These are phyloP conservation scores for Tuber microsphaerosporum DNA, from an alignment of 495 filamentous ascomycete genomes.

Conservation along the genomic window DNA sequence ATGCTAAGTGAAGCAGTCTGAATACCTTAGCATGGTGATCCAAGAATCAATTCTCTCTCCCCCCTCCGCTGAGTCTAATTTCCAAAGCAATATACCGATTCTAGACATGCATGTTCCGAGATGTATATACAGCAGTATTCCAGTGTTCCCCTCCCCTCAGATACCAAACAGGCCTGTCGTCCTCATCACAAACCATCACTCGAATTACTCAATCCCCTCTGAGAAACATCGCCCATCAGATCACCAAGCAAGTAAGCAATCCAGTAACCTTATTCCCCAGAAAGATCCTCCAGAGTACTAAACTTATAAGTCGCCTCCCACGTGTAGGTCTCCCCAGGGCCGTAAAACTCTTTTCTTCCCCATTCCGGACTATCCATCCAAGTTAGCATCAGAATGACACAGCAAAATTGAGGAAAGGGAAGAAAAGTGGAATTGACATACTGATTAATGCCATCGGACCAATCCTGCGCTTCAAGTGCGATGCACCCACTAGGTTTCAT, in stretches of 20 bases:
- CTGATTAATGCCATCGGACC: conserved; percentile 73
- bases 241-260: too few relatives aligned
- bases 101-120: too few relatives aligned
- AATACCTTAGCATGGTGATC: too few relatives aligned
- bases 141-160: neutral
- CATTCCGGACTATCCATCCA: conserved; percentile 31
- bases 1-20: too few relatives aligned
- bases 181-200: neutral
- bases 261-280: too few relatives aligned
- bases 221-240: neutral
- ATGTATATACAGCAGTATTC: too few relatives aligned
- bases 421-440: conserved; percentile 42
- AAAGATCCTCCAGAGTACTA: conserved; percentile 17
- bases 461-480: conserved; percentile 60
- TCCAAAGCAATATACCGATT: too few relatives aligned
- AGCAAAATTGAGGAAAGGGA: conserved; percentile 23
- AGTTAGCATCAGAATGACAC: conserved; percentile 18
- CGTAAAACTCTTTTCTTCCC: conserved; percentile 41
- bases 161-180: neutral
- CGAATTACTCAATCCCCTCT: neutral
- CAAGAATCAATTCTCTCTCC: too few relatives aligned
- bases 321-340: conserved; percentile 41
- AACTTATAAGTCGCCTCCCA: conserved; percentile 42
- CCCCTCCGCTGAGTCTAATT: too few relatives aligned
- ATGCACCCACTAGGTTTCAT: conserved; percentile 55